Percentiles rank a stretch among this genome's conserved stretches.
Conservation (phyloP, 257 asterid species). For the Petunia axillaris region DNA sequence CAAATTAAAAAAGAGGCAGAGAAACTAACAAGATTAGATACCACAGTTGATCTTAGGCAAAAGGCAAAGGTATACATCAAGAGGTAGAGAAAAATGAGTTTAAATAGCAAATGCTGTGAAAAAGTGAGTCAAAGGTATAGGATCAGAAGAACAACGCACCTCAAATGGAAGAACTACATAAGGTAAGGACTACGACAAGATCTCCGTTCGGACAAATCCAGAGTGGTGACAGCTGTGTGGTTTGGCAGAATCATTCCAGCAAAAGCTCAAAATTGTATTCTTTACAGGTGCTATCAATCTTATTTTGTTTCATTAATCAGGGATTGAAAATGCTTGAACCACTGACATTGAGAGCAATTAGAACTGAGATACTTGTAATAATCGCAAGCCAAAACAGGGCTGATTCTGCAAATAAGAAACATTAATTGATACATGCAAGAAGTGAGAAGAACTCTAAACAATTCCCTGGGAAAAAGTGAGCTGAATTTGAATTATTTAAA, state of each 20-base stretch:
- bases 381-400: slow-evolving; percentile 75
- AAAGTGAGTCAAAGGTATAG: not conserved
- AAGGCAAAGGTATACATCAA: slow-evolving; percentile 35
- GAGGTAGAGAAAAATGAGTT: slow-evolving; percentile 17
- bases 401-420: slow-evolving; percentile 59
- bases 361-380: slow-evolving; percentile 72
- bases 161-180: slow-evolving; percentile 7
- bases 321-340: slow-evolving; percentile 87
- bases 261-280: slow-evolving; percentile 8
- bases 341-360: slow-evolving; percentile 71
- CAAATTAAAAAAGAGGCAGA: not conserved
- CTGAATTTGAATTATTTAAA: not conserved
- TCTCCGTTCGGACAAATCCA: not conserved
- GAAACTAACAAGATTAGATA: slow-evolving; percentile 31
- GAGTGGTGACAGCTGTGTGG: slow-evolving; percentile 15
- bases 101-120: slow-evolving; percentile 1
- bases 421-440: slow-evolving; percentile 4
- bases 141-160: slow-evolving; percentile 13
- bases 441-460: slow-evolving; percentile 21
- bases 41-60: slow-evolving; percentile 46
- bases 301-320: slow-evolving; percentile 38
- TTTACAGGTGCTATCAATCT: slow-evolving; percentile 20
- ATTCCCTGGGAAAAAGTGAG: slow-evolving; percentile 4
- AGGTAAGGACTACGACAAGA: not conserved
- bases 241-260: slow-evolving; percentile 13